These are phyloP conservation scores for Pachysandra terminalis DNA, from an alignment of 164 flowering plant genomes.

Conservation along the genomic window DNA sequence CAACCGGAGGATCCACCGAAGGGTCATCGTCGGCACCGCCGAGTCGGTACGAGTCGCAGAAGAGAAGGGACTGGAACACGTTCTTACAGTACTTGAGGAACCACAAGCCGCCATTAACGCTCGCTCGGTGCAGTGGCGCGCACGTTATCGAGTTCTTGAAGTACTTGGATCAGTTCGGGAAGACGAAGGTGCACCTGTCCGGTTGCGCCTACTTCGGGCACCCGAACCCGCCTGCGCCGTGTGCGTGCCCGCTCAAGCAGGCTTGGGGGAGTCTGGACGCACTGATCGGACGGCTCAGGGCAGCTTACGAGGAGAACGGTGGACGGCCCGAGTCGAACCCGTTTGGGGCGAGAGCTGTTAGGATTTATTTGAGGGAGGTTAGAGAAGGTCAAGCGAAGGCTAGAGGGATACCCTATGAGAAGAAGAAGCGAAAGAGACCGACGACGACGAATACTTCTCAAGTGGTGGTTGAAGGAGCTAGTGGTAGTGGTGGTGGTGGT, in stretches of 20 bases:
- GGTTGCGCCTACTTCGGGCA: constrained; percentile 37
- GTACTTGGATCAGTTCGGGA: constrained; percentile 43
- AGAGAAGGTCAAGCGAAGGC: constrained; percentile 38
- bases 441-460: background rate
- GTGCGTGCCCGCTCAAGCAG: constrained; percentile 37
- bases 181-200: constrained; percentile 31
- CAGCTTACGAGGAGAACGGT: constrained; percentile 42
- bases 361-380: constrained; percentile 34
- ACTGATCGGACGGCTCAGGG: constrained; percentile 34
- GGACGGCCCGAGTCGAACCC: constrained; percentile 38
- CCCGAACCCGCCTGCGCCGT: constrained; percentile 32
- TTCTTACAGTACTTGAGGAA: constrained; percentile 38
- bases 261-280: constrained; percentile 49
- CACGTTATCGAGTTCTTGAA: constrained; percentile 38
- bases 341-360: constrained; percentile 32
- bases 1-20: constrained; percentile 3
- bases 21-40: constrained; percentile 17
- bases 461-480: constrained; percentile 14
- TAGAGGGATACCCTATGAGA: constrained; percentile 38
- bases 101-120: constrained; percentile 34
- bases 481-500: no score
- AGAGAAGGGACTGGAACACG: constrained; percentile 42
- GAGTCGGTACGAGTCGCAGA: constrained; percentile 42
- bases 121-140: constrained; percentile 30
- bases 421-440: constrained; percentile 36